Conservation (phyloP, 345 rosid species). For the Dipteronia dyeriana region DNA sequence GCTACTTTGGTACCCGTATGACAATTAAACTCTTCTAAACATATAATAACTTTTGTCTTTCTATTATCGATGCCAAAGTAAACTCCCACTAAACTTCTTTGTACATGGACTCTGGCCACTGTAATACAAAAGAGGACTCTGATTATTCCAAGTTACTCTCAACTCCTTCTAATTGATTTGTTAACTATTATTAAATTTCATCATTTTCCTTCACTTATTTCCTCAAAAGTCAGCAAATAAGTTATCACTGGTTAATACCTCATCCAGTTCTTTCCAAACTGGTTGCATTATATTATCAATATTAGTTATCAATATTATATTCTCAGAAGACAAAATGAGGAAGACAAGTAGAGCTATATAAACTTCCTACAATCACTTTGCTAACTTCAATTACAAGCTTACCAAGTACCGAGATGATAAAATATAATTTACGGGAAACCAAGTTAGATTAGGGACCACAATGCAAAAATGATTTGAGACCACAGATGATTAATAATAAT, state of each 20-base stretch:
- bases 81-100: too few relatives aligned
- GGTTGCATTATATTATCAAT: neutral
- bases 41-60: too few relatives aligned
- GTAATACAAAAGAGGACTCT: too few relatives aligned
- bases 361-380: constrained; percentile 1
- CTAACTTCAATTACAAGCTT: constrained; percentile 5
- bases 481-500: neutral
- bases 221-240: neutral
- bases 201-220: neutral
- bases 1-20: too few relatives aligned
- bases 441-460: constrained; percentile 17
- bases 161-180: too few relatives aligned
- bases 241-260: constrained; percentile 10
- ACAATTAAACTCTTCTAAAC: too few relatives aligned
- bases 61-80: too few relatives aligned
- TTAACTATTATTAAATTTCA: too few relatives aligned
- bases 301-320: constrained; percentile 16
- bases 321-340: constrained; percentile 5
- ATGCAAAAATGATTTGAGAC: neutral
- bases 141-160: too few relatives aligned
- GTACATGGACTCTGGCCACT: too few relatives aligned
- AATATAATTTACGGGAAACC: neutral
- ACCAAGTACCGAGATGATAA: neutral
- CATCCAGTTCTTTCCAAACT: neutral
- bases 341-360: constrained; percentile 1